Evolutionary conservation across 2,329 filamentous ascomycete genomes (phyloP), one percentile per base, ranked within the genome.

Genomic region (Pyricularia sp.): DNA sequence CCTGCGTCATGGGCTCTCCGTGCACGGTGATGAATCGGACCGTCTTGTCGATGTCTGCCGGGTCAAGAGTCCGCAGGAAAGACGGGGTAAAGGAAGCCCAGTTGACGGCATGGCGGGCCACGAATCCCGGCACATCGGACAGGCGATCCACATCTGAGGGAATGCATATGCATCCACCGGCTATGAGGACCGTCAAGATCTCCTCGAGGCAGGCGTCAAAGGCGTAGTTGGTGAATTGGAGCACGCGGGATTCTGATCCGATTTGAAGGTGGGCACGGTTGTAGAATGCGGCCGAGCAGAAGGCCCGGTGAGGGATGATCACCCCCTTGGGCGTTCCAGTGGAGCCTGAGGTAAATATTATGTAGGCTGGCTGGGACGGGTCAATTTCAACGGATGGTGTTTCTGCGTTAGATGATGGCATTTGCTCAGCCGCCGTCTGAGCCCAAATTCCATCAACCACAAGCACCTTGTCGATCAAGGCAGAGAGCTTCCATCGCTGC

Each of bases 311-410:
- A 12, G 26, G 33, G 33, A 20, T 55, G 33, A 66, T 33, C 2
- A n/a, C 31, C 0, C 86, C 86, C 73, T 88, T 88, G 1, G 85
- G 85, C 25, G 80, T 80, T 7, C 85, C 85, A 0, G 86, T 88
- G 23, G 85, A 88, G 58, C 83, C 83, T 23, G 85, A 87, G 66
- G 85, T 87, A 73, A 86, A 86, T 68, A 86, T 84, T 63, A 83
- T 78, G 70, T 83, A 84, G 36, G n/a, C 20, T 33, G 31, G 31
- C 31, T 33, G 31, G 31, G 31, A 33, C 10, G 31, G 31, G 31
- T 33, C 31, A 33, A 33, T 33, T 10, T 33, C 10, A 10, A 33
- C 31, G 31, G n/a, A 33, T 10, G 5, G 10, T 33, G 31, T 33
- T 10, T 33, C n/a, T n/a, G n/a, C n/a, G n/a, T n/a, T n/a, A n/a